Base-by-base conservation (phyloP, 148 eudicot genomes). In the Amaranthus hypochondriacus region DNA sequence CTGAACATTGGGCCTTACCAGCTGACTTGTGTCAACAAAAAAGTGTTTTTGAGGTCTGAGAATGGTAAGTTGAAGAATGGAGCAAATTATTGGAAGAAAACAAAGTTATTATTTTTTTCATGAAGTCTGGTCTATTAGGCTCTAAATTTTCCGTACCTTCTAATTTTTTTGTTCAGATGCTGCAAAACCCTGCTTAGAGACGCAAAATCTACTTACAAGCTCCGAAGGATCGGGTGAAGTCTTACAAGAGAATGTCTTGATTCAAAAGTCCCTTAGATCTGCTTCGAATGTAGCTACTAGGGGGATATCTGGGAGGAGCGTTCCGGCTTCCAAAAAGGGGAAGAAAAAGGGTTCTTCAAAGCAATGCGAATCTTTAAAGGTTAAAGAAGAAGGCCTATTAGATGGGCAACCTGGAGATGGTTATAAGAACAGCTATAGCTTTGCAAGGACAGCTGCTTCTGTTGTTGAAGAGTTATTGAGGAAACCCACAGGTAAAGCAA, bases 151-250 rank as follows among this genome's bases (percentile, higher is more conserved):
- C 83, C 58, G 72, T 68, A 60, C 68, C 72, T 49, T 66, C 59
- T 9, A 63, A 66, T 64, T 52, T 42, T 0, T 59, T 67, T 68
- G 69, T 66, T 67, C 73, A 18, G 82, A 66, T 69, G 74, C 69
- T 70, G 11, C 59, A 48, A 64, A 71, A 69, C 49, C 76, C 52
- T 56, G 57, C 42, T 49, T 43, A 77, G 81, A 80, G 68, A 71
- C 75, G 56, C 87, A 78, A 69, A 80, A 76, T 78, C 83, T 55
- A 66, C 57, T 77, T 73, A 73, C 82, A 63, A 85, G 84, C 78
- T 84, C 88, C 58, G 93, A 87, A 74, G 92, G 89, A 67, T 86
- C 91, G 52, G 84, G 85, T 77, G 93, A 88, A 83, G 86, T 76
- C 66, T 84, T 87, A 74, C 90, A 86, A 78, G 83, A 77, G 68